Base-by-base conservation (phyloP, 2,329 filamentous ascomycete genomes). In the Aspergillus sp. region DNA sequence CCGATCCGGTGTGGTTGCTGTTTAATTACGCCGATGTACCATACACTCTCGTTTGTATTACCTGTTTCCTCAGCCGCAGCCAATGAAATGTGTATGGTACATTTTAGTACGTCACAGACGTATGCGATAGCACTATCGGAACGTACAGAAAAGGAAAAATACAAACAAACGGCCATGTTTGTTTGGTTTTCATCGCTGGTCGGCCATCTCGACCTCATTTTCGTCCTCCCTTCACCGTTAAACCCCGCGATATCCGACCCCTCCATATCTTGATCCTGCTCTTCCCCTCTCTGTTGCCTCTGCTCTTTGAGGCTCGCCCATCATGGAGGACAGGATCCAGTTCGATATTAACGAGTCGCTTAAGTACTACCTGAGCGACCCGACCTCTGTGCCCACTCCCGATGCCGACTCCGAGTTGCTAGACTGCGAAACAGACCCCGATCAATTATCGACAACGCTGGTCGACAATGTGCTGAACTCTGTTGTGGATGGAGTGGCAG, bases 261-360 rank as follows among this genome's bases (percentile, higher is more conserved):
- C 43, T 25, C 32, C 37, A 38, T 38, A 15, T 23, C 41, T 30
- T 45, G 47, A 32, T 41, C 39, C 39, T 41, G 39, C 39, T 19
- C 48, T 46, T n/a, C 44, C 23, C 46, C 37, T 30, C 2, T 41
- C 42, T 45, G 15, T 51, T 45, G 43, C 25, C 44, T 50, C 25
- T 30, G 10, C 10, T 44, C 43, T 46, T 45, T 45, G 53, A 59
- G 53, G 58, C 50, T 50, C 48, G 51, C 50, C 53, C 83, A 85
- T 77, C 63, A 86, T 86, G 74, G 78, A 78, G 59, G 74, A 76
- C 55, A 73, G 71, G 54, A 80, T 90, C 66, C 80, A 85, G 63
- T 98, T 98, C 74, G 88, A 97, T 69, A 88, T 98, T 71, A 95
- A 96, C 69, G 86, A 95, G 75, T 89, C 90, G 56, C 85, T 97